Evolutionary conservation across 2,329 filamentous ascomycete genomes (phyloP).

Genomic region (Sporothrix brunneoviolacea): DNA sequence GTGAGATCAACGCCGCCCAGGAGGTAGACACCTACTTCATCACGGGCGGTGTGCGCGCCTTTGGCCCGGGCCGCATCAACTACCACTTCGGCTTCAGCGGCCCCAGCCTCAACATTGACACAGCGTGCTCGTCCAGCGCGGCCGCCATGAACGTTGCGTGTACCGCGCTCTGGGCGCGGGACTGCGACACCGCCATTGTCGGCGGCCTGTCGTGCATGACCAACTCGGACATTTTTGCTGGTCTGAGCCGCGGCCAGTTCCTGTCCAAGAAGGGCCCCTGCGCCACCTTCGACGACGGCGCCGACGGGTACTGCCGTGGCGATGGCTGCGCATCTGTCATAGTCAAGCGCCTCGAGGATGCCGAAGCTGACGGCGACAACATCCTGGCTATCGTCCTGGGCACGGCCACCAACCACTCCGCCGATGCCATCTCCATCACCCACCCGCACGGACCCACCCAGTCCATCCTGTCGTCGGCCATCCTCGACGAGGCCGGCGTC

Average conservation of each 20-base stretch:
- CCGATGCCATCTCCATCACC: conserved; percentile 75
- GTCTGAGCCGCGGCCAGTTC: conserved; percentile 70
- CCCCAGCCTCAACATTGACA: conserved; percentile 66
- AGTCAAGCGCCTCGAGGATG: conserved; percentile 74
- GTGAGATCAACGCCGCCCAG: conserved; percentile 66
- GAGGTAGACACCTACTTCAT: conserved; percentile 56
- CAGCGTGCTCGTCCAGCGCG: conserved; percentile 70
- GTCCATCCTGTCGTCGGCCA: conserved; percentile 60
- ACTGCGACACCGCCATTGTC: conserved; percentile 74
- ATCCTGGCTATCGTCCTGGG: conserved; percentile 70
- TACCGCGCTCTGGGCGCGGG: conserved; percentile 65
- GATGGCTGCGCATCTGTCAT: conserved; percentile 67
- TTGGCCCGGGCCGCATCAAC: conserved; percentile 55
- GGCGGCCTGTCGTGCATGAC: conserved; percentile 74
- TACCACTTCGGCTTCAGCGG: conserved; percentile 74
- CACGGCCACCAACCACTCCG: conserved; percentile 73
- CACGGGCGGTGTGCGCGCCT: conserved; percentile 37
- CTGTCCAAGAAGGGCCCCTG: conserved; percentile 69
- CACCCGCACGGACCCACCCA: conserved; percentile 75
- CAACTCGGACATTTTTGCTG: conserved; percentile 73
- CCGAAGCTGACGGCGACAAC: conserved; percentile 68
- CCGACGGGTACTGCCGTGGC: conserved; percentile 76
- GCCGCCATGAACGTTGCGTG: conserved; percentile 67
- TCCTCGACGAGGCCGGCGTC: conserved; percentile 66
- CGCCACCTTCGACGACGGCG: conserved; percentile 73